Evolutionary conservation across 2,329 filamentous ascomycete species (phyloP), one percentile per base, ranked within the genome.

Genomic region (Aspergillus sp.): DNA sequence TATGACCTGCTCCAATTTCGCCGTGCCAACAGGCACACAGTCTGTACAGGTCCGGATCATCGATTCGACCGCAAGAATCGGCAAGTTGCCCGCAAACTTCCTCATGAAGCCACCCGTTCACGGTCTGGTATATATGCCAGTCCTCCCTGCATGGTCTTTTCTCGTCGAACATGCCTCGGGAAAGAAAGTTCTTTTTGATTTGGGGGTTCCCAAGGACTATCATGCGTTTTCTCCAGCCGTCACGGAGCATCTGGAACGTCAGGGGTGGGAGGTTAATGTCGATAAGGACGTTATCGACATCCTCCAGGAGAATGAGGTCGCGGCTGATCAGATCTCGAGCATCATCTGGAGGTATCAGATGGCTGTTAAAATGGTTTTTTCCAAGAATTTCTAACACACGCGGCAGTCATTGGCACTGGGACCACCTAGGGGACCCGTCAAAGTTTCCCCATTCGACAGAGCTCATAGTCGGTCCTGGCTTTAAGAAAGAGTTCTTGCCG

Each of bases 401-500:
- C n/a, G 22, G 16, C 43, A 63, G 61, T 26, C 61, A 65, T 53
- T 64, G 60, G 52, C 74, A 75, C 53, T 73, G 65, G 57, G 74
- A 77, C 51, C 74, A 77, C 52, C 69, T 65, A 0, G 75, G 75
- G 2, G 71, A 79, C 53, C 67, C 73, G 3, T 71, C 71, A 0
- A 72, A 67, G 0, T 80, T 80, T 50, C 72, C 75, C 0, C 17
- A 57, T 0, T 66, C 65, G 1, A 78, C 76, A 1, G 68, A 71
- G 7, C 10, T 79, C 6, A 68, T 79, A 4, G 76, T 79, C 9
- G 77, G 78, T 2, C 77, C 76, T 8, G 76, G 76, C 0, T 78
- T 79, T 55, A 76, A 71, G 40, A 54, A 65, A 3, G 60, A 61
- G 0, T 71, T 76, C 47, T 53, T 70, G 5, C 78, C 78, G 4